Conservation (phyloP, 495 filamentous ascomycete genomes). For the Tetracladium marchalianum region DNA sequence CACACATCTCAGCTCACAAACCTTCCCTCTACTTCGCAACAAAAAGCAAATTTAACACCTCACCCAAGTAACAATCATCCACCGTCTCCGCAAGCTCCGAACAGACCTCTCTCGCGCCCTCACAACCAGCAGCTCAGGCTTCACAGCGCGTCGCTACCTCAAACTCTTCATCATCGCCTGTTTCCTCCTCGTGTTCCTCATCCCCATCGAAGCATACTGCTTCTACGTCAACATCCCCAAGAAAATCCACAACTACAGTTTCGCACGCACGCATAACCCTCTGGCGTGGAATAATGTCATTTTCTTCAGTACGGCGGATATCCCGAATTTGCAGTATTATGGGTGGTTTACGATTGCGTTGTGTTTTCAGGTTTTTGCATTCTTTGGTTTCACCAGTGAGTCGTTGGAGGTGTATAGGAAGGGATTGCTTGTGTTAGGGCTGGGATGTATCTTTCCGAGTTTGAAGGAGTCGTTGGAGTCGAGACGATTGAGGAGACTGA, state of each 20-base stretch:
- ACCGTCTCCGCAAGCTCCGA: constrained; percentile 59
- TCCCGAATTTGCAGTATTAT: constrained; percentile 41
- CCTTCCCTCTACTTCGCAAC: constrained; percentile 6
- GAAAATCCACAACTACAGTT: constrained; percentile 39
- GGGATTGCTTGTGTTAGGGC: constrained; percentile 37
- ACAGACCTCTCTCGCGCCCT: constrained; percentile 52
- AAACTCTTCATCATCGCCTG: constrained; percentile 73
- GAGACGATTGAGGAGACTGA: too few species aligned
- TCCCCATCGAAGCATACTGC: constrained; percentile 54
- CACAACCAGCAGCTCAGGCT: constrained; percentile 37
- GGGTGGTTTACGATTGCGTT: constrained; percentile 57
- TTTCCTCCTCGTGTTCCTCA: constrained; percentile 51
- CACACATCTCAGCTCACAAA: too few species aligned
- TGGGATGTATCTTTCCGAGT: constrained; percentile 38
- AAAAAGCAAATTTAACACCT: constrained; percentile 8
- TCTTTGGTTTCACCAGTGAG: constrained; percentile 77
- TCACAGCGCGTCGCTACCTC: constrained; percentile 59
- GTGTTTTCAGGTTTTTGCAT: constrained; percentile 54
- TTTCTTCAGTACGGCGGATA: constrained; percentile 46
- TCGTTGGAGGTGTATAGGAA: constrained; percentile 61
- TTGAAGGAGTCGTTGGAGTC: constrained; percentile 11
- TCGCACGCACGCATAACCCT: constrained; percentile 42
- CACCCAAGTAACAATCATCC: constrained; percentile 49
- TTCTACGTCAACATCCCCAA: constrained; percentile 44
- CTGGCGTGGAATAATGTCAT: constrained; percentile 47